phyloP scores from a whole-genome alignment of 2,329 filamentous ascomycete genomes.

The Penicillium sp. region DNA sequence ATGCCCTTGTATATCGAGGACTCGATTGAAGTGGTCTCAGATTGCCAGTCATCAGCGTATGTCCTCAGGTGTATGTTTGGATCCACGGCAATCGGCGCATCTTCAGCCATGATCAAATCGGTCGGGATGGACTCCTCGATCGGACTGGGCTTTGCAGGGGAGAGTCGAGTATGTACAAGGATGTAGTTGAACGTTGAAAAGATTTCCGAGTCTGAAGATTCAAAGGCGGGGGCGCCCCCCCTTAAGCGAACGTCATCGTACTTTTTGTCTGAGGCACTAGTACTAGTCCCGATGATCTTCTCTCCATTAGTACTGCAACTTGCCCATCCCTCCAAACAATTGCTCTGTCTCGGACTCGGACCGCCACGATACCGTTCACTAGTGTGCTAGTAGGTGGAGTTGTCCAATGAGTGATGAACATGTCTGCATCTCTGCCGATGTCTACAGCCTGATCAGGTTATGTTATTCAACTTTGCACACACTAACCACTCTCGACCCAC shows the following conservation, averaged over 20 bases:
- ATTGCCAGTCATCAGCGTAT: conserved; percentile 11
- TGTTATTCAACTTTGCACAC: too few species aligned
- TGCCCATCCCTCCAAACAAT: not conserved
- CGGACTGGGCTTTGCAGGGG: not conserved
- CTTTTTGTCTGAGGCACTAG: not conserved
- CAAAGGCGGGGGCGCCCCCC: not conserved
- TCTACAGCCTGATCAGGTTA: too few species aligned
- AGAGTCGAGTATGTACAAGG: not conserved
- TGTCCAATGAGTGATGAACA: not conserved
- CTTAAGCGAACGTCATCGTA: not conserved
- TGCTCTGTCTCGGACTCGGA: not conserved
- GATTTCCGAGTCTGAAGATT: not conserved
- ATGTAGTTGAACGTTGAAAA: too few species aligned
- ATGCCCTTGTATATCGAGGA: conserved; percentile 14
- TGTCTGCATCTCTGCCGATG: not conserved
- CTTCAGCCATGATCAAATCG: not conserved
- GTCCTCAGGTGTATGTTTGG: not conserved
- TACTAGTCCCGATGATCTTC: not conserved
- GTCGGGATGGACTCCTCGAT: not conserved
- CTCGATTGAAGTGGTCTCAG: conserved; percentile 15
- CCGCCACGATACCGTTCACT: not conserved
- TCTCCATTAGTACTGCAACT: not conserved
- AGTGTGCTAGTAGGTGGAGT: not conserved
- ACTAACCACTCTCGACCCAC: too few species aligned
- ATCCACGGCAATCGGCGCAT: not conserved